Conservation (phyloP, 768 basidiomycete species). For the Boletus reticuloceps region DNA sequence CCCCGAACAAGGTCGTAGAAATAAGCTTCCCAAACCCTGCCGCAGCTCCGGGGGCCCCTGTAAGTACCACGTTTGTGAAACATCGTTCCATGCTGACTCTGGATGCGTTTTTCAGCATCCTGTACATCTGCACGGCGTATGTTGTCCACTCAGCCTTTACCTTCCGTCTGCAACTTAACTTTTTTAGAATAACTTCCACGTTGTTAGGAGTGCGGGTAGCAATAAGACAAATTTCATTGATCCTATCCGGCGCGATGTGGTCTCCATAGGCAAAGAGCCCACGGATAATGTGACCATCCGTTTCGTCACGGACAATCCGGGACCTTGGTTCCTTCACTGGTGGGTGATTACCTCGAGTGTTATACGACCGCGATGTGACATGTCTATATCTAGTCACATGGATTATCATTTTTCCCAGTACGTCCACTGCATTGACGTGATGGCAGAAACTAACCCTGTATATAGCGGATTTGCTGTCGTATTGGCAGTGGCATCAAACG, state of each 20-base stretch:
- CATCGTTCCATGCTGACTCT: not conserved
- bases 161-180: not conserved
- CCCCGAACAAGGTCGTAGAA: slow-evolving; percentile 43
- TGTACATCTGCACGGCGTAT: slow-evolving; percentile 38
- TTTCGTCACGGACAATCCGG: slow-evolving; percentile 47
- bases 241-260: slow-evolving; percentile 33
- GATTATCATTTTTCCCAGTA: not conserved
- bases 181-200: slow-evolving; percentile 32
- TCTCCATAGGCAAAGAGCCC: slow-evolving; percentile 24
- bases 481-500: slow-evolving; percentile 19
- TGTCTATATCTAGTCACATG: not conserved
- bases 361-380: not conserved
- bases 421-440: not conserved
- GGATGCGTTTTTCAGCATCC: slow-evolving; percentile 25
- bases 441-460: not conserved
- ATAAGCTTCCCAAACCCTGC: slow-evolving; percentile 41
- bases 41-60: slow-evolving; percentile 24
- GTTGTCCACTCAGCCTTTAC: slow-evolving; percentile 2
- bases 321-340: not conserved
- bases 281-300: slow-evolving; percentile 50
- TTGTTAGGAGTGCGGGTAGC: slow-evolving; percentile 30
- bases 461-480: slow-evolving; percentile 8
- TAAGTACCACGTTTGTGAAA: slow-evolving; percentile 14
- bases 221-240: slow-evolving; percentile 31
- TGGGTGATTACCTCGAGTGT: not conserved